Evolutionary conservation across 139 green algal genomes (phyloP), one percentile per base, ranked within the genome.

Genomic region (Astrephomene gubernaculifera): DNA sequence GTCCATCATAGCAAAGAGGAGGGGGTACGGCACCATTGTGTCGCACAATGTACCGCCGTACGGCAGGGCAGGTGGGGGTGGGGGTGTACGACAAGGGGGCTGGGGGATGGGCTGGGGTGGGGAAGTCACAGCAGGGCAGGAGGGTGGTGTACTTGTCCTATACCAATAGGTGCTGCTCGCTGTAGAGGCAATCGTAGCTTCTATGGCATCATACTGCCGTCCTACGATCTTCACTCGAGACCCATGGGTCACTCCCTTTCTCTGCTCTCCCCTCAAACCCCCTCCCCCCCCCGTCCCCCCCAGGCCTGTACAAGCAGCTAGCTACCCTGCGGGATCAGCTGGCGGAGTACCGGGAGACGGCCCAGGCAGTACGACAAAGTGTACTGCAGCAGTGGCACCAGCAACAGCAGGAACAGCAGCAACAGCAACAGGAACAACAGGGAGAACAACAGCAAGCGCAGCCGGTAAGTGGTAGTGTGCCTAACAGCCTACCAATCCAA

Each of bases 271-370:
- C n/a, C n/a, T n/a, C n/a, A n/a, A n/a, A 4, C 63, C 63, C 6
- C 63, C 6, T 70, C 31, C 31, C 6, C 31, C 22, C n/a, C n/a
- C 31, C 63, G 12, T 43, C 63, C 4, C 8, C 63, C 4, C 39
- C 74, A 80, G 97, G 97, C n/a, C 94, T 99, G 74, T 99, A 99
- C 93, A 99, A 98, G 91, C 94, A 98, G 90, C 89, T 99, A 57
- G 87, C 95, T 17, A 87, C 92, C 27, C 90, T 99, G 8, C 93
- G 94, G 52, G 92, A 94, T 0, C 86, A 98, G 75, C 73, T 99
- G 9, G 43, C 57, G 4, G 96, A 99, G 85, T 97, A 94, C 79
- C 82, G 97, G 9, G 95, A 97, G 73, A 81, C 92, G 12, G 90
- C 90, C 21, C 72, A 81, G 39, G 72, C 21, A 25, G 83, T 82